phyloP scores from a whole-genome alignment of 306 rosid species.

The Senna tora region DNA sequence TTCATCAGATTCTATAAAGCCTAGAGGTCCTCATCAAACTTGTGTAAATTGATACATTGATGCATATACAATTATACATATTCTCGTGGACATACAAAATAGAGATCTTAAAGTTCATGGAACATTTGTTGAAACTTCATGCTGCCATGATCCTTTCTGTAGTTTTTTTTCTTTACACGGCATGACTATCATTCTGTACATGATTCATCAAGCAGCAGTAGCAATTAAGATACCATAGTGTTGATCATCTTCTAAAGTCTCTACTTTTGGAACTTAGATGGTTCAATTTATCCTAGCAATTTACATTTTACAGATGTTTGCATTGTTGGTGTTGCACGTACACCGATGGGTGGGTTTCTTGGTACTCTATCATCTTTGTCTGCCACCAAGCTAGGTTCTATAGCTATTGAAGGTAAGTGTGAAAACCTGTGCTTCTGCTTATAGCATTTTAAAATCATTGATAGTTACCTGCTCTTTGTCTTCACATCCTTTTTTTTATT shows the following conservation, averaged over 20 bases:
- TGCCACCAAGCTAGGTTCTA: conserved; percentile 93
- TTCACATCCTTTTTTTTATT: background rate
- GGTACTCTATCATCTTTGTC: conserved; percentile 82
- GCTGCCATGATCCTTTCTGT: conserved; percentile 1
- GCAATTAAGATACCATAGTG: background rate
- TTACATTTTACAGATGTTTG: conserved; percentile 76
- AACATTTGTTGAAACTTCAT: background rate
- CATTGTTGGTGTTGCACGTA: conserved; percentile 95
- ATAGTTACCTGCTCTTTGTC: background rate
- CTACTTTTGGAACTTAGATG: background rate
- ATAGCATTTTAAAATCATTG: background rate
- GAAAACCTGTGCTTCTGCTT: conserved; percentile 20
- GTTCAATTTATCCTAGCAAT: conserved; percentile 29
- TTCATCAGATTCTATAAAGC: conserved; percentile 68
- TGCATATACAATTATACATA: conserved; percentile 24
- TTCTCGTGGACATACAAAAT: background rate
- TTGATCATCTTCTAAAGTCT: conserved; percentile 20
- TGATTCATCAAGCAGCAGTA: conserved; percentile 3
- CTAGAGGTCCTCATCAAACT: conserved; percentile 66
- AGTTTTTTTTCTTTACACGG: background rate
- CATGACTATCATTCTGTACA: background rate
- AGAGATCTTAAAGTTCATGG: background rate
- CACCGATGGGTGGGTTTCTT: conserved; percentile 96
- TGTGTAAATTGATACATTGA: conserved; percentile 4
- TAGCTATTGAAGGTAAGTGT: conserved; percentile 78